phyloP scores from a whole-genome alignment of 106 monocot species.

The Phalaenopsis equestris region DNA sequence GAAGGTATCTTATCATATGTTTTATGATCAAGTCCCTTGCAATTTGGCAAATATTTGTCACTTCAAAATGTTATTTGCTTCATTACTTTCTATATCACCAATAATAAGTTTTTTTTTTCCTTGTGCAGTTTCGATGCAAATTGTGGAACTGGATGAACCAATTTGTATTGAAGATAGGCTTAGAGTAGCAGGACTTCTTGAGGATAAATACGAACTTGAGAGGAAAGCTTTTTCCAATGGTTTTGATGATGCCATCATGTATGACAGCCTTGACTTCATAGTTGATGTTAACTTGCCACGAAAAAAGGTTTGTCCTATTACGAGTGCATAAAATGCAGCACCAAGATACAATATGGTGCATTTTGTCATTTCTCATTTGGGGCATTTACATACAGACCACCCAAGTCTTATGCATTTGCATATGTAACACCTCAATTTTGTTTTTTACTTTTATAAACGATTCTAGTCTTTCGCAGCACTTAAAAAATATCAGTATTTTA shows the following conservation, averaged over 20 bases:
- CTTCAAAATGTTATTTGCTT: background rate
- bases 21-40: background rate
- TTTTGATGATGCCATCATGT: slow-evolving; percentile 6
- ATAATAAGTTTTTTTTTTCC: background rate
- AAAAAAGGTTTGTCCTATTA: slow-evolving; percentile 47
- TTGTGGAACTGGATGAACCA: slow-evolving; percentile 35
- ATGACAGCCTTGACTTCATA: slow-evolving; percentile 12
- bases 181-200: slow-evolving; percentile 53
- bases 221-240: slow-evolving; percentile 5
- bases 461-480: no score
- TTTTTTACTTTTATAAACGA: no score
- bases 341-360: background rate
- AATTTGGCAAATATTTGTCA: background rate
- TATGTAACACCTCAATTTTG: no score
- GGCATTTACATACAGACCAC: no score
- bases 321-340: background rate
- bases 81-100: background rate
- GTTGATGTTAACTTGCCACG: slow-evolving; percentile 30
- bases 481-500: no score
- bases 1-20: slow-evolving; percentile 28
- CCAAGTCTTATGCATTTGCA: no score
- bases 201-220: slow-evolving; percentile 15
- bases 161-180: slow-evolving; percentile 67
- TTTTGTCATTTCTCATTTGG: background rate
- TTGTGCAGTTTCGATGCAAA: slow-evolving; percentile 33